Evolutionary conservation across 805 yeast genomes (phyloP).

Genomic region (Yamadazyma philogaea): DNA sequence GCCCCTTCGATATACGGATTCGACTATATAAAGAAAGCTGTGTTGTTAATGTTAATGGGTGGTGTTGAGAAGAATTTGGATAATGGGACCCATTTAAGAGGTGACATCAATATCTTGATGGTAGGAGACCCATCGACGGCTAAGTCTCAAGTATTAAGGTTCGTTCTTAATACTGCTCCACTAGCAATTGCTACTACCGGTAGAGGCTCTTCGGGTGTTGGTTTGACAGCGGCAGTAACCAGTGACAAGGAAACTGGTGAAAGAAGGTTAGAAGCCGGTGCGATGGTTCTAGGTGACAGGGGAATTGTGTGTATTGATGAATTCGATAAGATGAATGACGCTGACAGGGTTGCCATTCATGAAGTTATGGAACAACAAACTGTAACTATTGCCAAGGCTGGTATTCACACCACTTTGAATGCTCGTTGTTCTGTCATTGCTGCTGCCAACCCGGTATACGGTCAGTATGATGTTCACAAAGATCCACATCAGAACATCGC

Average conservation of each 20-base stretch:
- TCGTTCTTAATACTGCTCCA: slow-evolving; percentile 91
- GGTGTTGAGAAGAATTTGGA: slow-evolving; percentile 92
- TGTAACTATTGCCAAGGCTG: slow-evolving; percentile 96
- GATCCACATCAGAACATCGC: slow-evolving; percentile 97
- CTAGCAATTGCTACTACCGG: slow-evolving; percentile 98
- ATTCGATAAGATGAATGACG: slow-evolving; percentile 96
- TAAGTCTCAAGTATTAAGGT: slow-evolving; percentile 90
- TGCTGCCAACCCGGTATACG: slow-evolving; percentile 96
- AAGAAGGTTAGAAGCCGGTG: slow-evolving; percentile 95
- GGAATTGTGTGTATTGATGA: slow-evolving; percentile 98
- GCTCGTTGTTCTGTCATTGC: slow-evolving; percentile 97
- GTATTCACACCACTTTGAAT: slow-evolving; percentile 92
- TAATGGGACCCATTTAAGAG: slow-evolving; percentile 95
- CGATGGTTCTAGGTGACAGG: slow-evolving; percentile 97
- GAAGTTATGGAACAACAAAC: slow-evolving; percentile 99
- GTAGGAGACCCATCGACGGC: slow-evolving; percentile 99
- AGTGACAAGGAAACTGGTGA: slow-evolving; percentile 97
- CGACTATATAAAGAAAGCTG: slow-evolving; percentile 86
- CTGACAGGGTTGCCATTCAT: slow-evolving; percentile 96
- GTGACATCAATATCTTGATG: slow-evolving; percentile 93
- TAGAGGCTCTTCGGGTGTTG: slow-evolving; percentile 99
- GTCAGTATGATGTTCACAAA: slow-evolving; percentile 93
- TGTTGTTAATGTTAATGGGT: slow-evolving; percentile 84
- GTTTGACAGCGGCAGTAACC: slow-evolving; percentile 98
- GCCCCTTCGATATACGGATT: slow-evolving; percentile 97